Base-by-base conservation (phyloP, 78 protist species). In the Speleostelium caveatum region DNA sequence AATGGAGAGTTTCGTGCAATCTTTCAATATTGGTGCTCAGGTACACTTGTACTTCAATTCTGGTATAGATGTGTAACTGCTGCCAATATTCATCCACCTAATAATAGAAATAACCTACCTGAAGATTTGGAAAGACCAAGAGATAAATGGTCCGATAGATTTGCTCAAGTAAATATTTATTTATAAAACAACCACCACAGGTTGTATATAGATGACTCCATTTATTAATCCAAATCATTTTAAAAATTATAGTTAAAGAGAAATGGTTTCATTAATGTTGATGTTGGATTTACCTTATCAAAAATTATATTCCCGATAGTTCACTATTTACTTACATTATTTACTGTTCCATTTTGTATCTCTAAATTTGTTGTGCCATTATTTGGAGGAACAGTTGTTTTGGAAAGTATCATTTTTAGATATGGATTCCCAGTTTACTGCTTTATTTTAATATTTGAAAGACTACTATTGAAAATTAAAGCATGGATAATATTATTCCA, bases 91-190 rank as follows among this genome's bases (percentile, higher is more conserved):
- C 35, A 68, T 24, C 60, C 63, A 32, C 35, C 32, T 39, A 69
- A 69, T 83, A 67, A 33, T 39, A 68, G 79, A 59, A 73, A 69
- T 42, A 83, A 69, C 42, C 45, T 28, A 1, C n/a, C 38, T 1
- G 91, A 67, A 14, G 91, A 83, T 69, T 73, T 41, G 33, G 78
- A 83, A 5, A 19, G 41, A 55, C 78, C 63, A 41, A 60, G 91
- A 39, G 91, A 83, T 42, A 83, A 33, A 69, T 83, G 91, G 91
- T 33, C 42, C 3, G 80, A 83, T 39, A 53, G 91, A 67, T 83
- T 83, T 45, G 67, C 67, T 22, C 51, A 24, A 39, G 42, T 80
- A 36, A 22, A 51, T 38, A 33, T 61, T 12, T 32, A 33, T 19
- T 32, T 24, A 21, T 53, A 21, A 21, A 21, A 5, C 21, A 21